phyloP scores from a whole-genome alignment of 768 basidiomycete genomes.

The Chlorophyllum brunneum region DNA sequence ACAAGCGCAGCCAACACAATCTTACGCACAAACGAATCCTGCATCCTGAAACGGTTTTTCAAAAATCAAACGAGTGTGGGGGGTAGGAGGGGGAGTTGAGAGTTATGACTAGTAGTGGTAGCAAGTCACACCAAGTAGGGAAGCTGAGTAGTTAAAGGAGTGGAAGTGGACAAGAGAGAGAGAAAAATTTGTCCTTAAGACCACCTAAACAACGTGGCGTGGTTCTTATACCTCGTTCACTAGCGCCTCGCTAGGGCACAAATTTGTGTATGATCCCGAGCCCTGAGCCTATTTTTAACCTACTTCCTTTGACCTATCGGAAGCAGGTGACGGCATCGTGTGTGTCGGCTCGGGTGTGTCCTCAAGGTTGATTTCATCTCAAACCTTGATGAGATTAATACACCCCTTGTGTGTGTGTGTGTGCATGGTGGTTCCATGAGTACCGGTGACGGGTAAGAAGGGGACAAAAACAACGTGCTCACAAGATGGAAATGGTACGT shows the following conservation, averaged over 20 bases:
- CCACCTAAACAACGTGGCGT: not conserved
- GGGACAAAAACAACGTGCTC: too few species aligned
- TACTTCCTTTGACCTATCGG: not conserved
- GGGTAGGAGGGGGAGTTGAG: too few species aligned
- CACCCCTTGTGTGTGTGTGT: too few species aligned
- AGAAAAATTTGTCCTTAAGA: not conserved
- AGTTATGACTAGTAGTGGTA: too few species aligned
- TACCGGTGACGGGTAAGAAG: too few species aligned
- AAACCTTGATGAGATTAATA: too few species aligned
- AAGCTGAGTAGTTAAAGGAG: not conserved
- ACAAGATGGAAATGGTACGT: too few species aligned
- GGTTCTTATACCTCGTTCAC: conserved; percentile 1
- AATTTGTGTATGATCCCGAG: not conserved
- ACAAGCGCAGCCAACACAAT: conserved; percentile 1
- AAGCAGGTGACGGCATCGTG: too few species aligned
- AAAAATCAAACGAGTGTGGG: conserved; percentile 1
- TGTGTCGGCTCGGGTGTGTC: too few species aligned
- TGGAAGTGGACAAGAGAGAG: not conserved
- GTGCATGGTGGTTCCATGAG: too few species aligned
- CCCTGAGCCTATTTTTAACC: not conserved
- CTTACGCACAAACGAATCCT: not conserved
- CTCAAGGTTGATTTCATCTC: too few species aligned
- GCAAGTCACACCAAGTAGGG: too few species aligned
- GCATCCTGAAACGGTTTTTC: not conserved
- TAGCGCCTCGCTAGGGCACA: not conserved